phyloP scores from a whole-genome alignment of 495 filamentous ascomycete genomes.

The Staphylotrichum tortipilum region DNA sequence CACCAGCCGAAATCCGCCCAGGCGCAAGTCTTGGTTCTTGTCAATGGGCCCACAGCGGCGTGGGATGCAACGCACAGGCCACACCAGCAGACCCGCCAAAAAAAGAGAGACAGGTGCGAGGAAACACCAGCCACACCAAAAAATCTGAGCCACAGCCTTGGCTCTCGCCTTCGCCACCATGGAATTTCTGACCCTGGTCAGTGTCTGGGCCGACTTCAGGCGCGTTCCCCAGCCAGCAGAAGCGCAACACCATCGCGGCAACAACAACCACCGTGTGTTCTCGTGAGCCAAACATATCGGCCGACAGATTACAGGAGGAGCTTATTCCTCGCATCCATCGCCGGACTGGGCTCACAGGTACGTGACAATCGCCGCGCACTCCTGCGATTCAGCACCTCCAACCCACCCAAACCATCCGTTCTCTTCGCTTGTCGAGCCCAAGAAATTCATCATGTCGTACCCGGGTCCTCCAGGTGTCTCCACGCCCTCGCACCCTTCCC shows the following conservation, averaged over 20 bases:
- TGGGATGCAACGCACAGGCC: too few relatives aligned
- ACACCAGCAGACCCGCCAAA: too few relatives aligned
- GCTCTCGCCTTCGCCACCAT: background rate
- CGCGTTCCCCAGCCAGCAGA: background rate
- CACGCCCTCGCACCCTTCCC: constrained; percentile 50
- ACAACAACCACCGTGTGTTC: too few relatives aligned
- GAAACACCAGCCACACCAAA: too few relatives aligned
- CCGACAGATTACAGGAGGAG: constrained; percentile 13
- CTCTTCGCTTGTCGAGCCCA: constrained; percentile 37
- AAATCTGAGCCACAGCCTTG: background rate
- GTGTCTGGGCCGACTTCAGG: too few relatives aligned
- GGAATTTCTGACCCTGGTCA: too few relatives aligned
- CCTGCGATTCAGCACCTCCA: constrained; percentile 5
- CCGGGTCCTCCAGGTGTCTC: constrained; percentile 84
- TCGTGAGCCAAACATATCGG: constrained; percentile 21
- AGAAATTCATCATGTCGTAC: constrained; percentile 89
- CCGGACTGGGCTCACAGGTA: constrained; percentile 38
- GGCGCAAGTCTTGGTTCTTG: too few relatives aligned
- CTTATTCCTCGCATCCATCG: too few relatives aligned
- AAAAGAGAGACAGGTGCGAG: too few relatives aligned
- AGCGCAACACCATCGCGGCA: background rate
- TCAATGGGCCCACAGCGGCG: too few relatives aligned
- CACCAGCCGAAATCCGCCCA: too few relatives aligned
- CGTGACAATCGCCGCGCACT: constrained; percentile 27
- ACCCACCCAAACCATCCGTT: too few relatives aligned